Percentiles rank a stretch among this genome's conserved stretches.
phyloP scores from a whole-genome alignment of 495 filamentous ascomycete genomes.

The Neurospora sp. region DNA sequence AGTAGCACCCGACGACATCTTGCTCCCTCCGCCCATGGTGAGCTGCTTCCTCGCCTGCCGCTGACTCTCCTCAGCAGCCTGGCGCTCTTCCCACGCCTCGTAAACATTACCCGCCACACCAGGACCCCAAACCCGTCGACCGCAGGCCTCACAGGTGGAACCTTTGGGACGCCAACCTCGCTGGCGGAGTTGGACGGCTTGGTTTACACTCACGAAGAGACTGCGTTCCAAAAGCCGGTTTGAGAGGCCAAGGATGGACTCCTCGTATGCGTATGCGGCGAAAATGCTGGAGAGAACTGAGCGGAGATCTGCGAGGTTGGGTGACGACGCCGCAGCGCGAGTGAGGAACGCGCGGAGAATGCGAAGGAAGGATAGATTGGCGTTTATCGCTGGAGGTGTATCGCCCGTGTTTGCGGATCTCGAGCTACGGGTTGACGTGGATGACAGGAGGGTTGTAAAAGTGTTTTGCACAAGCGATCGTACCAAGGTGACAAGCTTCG shows the following conservation, averaged over 20 bases:
- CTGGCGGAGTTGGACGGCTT: slow-evolving; percentile 65
- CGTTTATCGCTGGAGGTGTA: slow-evolving; percentile 15
- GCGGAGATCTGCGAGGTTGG: slow-evolving; percentile 78
- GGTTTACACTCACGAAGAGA: slow-evolving; percentile 73
- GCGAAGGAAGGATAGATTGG: slow-evolving; percentile 71
- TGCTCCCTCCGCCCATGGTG: slow-evolving; percentile 16
- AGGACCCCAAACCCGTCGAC: slow-evolving; percentile 77
- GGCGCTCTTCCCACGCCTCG: slow-evolving; percentile 64
- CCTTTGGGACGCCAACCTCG: slow-evolving; percentile 81
- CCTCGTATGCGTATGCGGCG: slow-evolving; percentile 88
- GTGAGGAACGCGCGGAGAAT: slow-evolving; percentile 87
- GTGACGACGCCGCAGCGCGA: slow-evolving; percentile 67
- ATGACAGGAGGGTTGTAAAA: slow-evolving; percentile 77
- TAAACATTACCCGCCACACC: slow-evolving; percentile 71
- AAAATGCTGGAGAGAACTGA: slow-evolving; percentile 81
- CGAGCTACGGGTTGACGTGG: slow-evolving; percentile 41
- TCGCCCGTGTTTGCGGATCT: neutral
- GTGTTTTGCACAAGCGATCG: slow-evolving; percentile 77
- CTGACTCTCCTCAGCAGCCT: slow-evolving; percentile 36
- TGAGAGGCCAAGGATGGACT: slow-evolving; percentile 73
- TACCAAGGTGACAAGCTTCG: slow-evolving; percentile 52
- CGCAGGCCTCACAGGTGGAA: slow-evolving; percentile 80
- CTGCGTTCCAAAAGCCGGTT: slow-evolving; percentile 82
- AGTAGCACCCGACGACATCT: slow-evolving; percentile 15
- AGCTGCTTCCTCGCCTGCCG: slow-evolving; percentile 20